Evolutionary conservation across 2,329 filamentous ascomycete genomes (phyloP).

Genomic region (Knufia fluminis): DNA sequence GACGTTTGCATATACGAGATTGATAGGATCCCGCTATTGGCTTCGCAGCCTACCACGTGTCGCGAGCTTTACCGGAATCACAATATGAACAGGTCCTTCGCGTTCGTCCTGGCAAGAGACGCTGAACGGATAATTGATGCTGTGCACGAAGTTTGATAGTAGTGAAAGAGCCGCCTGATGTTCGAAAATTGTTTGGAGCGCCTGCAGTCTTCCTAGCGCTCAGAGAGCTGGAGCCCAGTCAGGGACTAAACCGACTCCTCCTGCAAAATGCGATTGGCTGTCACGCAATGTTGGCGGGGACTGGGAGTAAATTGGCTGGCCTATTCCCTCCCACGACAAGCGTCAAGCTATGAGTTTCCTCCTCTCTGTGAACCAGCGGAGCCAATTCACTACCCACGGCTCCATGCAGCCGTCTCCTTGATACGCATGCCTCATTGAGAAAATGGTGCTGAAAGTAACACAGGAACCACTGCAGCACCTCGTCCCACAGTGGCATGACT

Average conservation of each 20-base stretch:
- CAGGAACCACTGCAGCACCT: no score
- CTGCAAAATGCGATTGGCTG: slow-evolving; percentile 1
- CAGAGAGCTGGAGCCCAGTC: no score
- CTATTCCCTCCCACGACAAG: neutral
- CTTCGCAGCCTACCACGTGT: neutral
- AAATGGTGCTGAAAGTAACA: neutral
- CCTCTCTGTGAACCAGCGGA: neutral
- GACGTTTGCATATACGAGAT: slow-evolving; percentile 1
- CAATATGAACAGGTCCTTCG: no score
- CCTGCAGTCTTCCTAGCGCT: no score
- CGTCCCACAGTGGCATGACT: no score
- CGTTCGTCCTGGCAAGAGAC: no score
- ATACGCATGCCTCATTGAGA: neutral
- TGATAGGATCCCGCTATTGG: neutral
- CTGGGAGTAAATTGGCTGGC: neutral
- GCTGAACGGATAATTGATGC: no score
- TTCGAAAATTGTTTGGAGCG: no score
- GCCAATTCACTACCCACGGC: slow-evolving; percentile 1
- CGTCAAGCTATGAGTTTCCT: neutral
- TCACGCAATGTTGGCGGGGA: neutral
- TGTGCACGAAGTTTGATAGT: no score
- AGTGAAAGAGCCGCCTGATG: no score
- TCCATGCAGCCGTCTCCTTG: neutral
- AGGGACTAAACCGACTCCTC: no score
- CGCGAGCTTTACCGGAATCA: no score